Conservation (phyloP, 1,284 basidiomycete genomes). For the Lentinula novae-zelandiae region DNA sequence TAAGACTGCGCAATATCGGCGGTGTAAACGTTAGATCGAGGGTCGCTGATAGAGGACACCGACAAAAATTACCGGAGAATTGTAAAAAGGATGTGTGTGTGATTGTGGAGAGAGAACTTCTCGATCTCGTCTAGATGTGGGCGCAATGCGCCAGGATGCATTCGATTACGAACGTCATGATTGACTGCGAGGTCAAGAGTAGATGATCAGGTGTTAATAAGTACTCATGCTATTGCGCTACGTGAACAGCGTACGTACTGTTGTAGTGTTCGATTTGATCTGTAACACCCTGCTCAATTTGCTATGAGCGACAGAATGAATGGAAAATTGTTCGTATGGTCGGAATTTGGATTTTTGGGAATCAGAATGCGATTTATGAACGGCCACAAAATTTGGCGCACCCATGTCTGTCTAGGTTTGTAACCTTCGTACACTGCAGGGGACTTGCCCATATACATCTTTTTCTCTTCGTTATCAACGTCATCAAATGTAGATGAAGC, state of each 20-base stretch:
- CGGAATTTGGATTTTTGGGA: not conserved
- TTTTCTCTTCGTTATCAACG: slow-evolving; percentile 9
- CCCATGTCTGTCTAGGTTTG: slow-evolving; percentile 15
- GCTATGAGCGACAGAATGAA: not conserved
- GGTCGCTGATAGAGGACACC: not conserved
- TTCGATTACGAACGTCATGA: slow-evolving; percentile 1
- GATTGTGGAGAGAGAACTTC: slow-evolving; percentile 10
- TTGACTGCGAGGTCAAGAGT: slow-evolving; percentile 3
- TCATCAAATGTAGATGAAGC: slow-evolving; percentile 11
- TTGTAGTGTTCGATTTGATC: slow-evolving; percentile 16
- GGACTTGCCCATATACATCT: slow-evolving; percentile 13
- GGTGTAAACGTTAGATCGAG: not conserved
- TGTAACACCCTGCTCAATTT: slow-evolving; percentile 13
- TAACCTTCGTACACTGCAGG: slow-evolving; percentile 13
- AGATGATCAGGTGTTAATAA: not conserved
- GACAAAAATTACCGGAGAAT: slow-evolving; percentile 8
- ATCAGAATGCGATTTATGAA: not conserved
- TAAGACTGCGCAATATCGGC: slow-evolving; percentile 6
- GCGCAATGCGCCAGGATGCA: slow-evolving; percentile 6
- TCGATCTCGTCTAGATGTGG: slow-evolving; percentile 12
- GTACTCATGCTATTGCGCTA: no score
- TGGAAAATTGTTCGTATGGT: no score
- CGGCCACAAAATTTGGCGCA: not conserved
- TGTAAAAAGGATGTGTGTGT: slow-evolving; percentile 9
- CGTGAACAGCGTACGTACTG: slow-evolving; percentile 1